phyloP scores from a whole-genome alignment of 1,284 basidiomycete genomes.

The Ganoderma multipileum region DNA sequence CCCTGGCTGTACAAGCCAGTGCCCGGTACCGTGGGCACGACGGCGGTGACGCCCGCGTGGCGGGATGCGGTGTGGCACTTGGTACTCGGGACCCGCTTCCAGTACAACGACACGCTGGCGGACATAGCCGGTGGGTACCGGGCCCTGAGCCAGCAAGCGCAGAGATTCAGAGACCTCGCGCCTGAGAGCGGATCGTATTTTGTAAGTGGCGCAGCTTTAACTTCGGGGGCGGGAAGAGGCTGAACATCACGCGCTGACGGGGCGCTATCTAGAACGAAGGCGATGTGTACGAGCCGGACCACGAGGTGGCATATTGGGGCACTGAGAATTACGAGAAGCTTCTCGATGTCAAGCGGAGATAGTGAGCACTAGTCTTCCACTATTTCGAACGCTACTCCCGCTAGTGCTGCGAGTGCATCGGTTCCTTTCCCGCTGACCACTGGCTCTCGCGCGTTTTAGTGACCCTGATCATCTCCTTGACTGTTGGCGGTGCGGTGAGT shows the following conservation, averaged over 20 bases:
- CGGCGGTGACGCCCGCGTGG: conserved; percentile 54
- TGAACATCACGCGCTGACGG: neutral
- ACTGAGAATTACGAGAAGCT: conserved; percentile 51
- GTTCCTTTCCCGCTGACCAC: conserved; percentile 7
- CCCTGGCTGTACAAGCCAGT: conserved; percentile 50
- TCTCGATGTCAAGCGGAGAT: conserved; percentile 59
- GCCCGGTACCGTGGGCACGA: conserved; percentile 43
- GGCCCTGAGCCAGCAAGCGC: conserved; percentile 42
- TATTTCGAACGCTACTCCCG: neutral
- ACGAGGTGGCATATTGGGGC: conserved; percentile 62
- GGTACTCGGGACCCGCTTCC: conserved; percentile 33
- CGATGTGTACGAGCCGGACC: conserved; percentile 61
- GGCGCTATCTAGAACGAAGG: conserved; percentile 54
- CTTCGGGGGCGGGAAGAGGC: too few relatives aligned
- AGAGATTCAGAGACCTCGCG: conserved; percentile 52
- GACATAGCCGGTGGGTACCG: conserved; percentile 47
- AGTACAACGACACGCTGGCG: conserved; percentile 50
- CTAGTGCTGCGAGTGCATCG: neutral
- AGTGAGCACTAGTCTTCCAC: conserved; percentile 48
- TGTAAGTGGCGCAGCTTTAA: conserved; percentile 39
- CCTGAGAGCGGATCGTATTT: conserved; percentile 58
- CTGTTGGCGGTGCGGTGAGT: conserved; percentile 67
- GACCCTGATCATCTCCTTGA: conserved; percentile 62
- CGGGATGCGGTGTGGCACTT: conserved; percentile 52
- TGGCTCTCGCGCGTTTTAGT: conserved; percentile 37